Conservation (phyloP, 768 basidiomycete genomes). For the Pilatotrama ljubarskyi region DNA sequence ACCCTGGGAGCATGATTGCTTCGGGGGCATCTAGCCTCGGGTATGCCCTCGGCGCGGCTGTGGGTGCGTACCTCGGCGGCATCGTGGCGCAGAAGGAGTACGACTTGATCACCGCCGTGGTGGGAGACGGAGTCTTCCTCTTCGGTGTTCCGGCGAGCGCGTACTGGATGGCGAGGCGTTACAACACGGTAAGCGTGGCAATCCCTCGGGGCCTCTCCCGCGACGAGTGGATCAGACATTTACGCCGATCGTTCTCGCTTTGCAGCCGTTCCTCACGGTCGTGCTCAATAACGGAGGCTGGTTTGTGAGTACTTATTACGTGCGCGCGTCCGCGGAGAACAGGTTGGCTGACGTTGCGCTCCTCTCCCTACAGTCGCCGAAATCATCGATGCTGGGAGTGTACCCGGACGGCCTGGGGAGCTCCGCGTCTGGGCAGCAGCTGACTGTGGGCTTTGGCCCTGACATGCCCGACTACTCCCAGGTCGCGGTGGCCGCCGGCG, state of each 20-base stretch:
- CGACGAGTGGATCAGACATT: background rate
- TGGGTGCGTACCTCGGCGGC: slow-evolving; percentile 56
- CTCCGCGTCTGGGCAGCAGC: slow-evolving; percentile 42
- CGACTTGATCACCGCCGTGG: slow-evolving; percentile 57
- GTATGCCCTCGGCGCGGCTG: slow-evolving; percentile 65
- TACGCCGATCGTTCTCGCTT: background rate
- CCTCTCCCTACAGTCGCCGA: slow-evolving; percentile 47
- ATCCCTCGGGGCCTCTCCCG: background rate
- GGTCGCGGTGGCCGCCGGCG: slow-evolving; percentile 67
- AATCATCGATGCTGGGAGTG: slow-evolving; percentile 62
- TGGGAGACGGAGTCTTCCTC: slow-evolving; percentile 71
- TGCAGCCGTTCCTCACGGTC: slow-evolving; percentile 67
- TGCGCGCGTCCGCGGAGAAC: background rate
- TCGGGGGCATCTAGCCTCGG: slow-evolving; percentile 70
- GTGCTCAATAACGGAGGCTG: slow-evolving; percentile 74
- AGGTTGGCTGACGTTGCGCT: background rate
- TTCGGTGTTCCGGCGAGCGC: slow-evolving; percentile 67
- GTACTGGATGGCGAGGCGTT: slow-evolving; percentile 70
- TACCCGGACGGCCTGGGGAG: slow-evolving; percentile 59
- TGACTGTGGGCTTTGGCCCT: slow-evolving; percentile 68
- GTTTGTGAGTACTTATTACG: slow-evolving; percentile 42
- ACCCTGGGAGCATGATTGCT: slow-evolving; percentile 49
- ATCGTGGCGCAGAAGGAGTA: slow-evolving; percentile 34
- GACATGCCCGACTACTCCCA: slow-evolving; percentile 57
- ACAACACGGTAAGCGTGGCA: slow-evolving; percentile 53